Evolutionary conservation across 1,284 basidiomycete genomes (phyloP).

Genomic region (Microstroma glucosiphilum): DNA sequence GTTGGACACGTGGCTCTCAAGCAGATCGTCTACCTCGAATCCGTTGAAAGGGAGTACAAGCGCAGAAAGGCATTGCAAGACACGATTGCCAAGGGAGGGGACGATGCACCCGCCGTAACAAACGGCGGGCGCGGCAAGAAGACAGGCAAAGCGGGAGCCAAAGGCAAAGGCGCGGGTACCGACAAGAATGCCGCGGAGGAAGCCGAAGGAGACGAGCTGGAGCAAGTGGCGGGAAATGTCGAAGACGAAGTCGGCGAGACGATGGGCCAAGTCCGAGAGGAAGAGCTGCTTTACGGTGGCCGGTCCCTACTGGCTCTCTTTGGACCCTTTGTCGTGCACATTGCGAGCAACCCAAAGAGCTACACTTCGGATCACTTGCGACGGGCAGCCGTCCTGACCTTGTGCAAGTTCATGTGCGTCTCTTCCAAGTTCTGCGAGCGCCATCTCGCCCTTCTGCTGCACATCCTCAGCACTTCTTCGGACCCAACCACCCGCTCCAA

Average conservation of each 20-base stretch:
- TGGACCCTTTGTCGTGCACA: slow-evolving; percentile 80
- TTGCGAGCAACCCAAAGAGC: slow-evolving; percentile 63
- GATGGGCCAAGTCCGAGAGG: slow-evolving; percentile 74
- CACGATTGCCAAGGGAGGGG: slow-evolving; percentile 49
- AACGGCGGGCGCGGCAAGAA: not conserved
- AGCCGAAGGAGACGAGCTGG: slow-evolving; percentile 64
- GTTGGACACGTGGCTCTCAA: slow-evolving; percentile 96
- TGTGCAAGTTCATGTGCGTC: slow-evolving; percentile 95
- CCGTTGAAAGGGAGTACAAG: slow-evolving; percentile 96
- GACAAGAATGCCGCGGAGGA: slow-evolving; percentile 52
- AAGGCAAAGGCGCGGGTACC: slow-evolving; percentile 47
- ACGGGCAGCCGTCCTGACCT: slow-evolving; percentile 76
- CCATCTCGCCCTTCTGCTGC: slow-evolving; percentile 81
- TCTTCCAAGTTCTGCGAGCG: slow-evolving; percentile 88
- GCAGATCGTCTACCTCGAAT: slow-evolving; percentile 90
- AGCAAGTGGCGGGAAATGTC: slow-evolving; percentile 93
- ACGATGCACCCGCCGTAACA: not conserved
- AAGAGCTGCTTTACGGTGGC: slow-evolving; percentile 73
- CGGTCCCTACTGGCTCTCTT: slow-evolving; percentile 78
- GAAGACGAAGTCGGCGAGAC: slow-evolving; percentile 97
- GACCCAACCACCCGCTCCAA: slow-evolving; percentile 87
- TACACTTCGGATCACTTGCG: slow-evolving; percentile 61
- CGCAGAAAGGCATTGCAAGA: slow-evolving; percentile 83
- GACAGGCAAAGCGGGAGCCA: slow-evolving; percentile 32
- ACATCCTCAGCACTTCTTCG: slow-evolving; percentile 81